phyloP scores from a whole-genome alignment of 805 yeast species.

The Myxozyma melibiosi region DNA sequence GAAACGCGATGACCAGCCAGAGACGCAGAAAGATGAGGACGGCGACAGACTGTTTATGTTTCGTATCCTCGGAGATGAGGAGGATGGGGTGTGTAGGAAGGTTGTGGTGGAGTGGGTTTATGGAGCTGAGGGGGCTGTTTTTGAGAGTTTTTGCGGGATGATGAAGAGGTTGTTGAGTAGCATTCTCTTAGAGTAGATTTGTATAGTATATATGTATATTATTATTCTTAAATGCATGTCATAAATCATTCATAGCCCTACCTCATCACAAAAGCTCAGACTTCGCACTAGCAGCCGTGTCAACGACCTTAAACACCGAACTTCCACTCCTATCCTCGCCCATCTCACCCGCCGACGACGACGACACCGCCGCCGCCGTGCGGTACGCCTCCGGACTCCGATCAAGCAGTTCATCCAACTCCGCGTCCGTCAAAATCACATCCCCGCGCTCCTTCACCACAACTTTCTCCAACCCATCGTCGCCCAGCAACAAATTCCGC shows the following conservation, averaged over 20 bases:
- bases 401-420: constrained; percentile 22
- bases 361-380: constrained; percentile 7
- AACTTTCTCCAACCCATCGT: constrained; percentile 20
- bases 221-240: not conserved
- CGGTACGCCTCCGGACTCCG: constrained; percentile 28
- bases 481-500: constrained; percentile 15
- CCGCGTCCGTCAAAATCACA: constrained; percentile 29
- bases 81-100: no score
- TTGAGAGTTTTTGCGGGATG: constrained; percentile 31
- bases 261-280: not conserved
- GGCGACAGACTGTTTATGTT: constrained; percentile 4
- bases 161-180: not conserved
- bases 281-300: constrained; percentile 3
- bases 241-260: not conserved
- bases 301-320: constrained; percentile 17
- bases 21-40: not conserved
- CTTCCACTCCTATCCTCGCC: not conserved
- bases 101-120: constrained; percentile 14
- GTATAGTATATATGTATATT: not conserved
- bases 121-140: constrained; percentile 13
- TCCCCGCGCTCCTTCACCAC: constrained; percentile 28
- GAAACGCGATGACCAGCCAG: constrained; percentile 1
- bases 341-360: no score
- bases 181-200: no score
- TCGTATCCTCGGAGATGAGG: constrained; percentile 3